phyloP scores from a whole-genome alignment of 2,329 filamentous ascomycete species.

The Didymella keratinophila region DNA sequence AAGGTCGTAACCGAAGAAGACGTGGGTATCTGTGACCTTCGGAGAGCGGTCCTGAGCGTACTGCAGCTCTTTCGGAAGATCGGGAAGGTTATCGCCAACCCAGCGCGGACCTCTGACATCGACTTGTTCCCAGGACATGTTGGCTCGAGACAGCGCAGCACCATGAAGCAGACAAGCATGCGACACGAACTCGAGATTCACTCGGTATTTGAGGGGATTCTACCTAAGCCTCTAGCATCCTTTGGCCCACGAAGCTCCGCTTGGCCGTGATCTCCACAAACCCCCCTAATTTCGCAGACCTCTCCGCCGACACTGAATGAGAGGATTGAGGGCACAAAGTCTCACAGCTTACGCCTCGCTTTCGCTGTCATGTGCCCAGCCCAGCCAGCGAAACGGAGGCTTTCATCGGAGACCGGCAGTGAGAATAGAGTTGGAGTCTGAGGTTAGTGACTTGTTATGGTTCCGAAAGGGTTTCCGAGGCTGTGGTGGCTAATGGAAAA shows the following conservation, averaged over 20 bases:
- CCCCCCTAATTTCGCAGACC: neutral
- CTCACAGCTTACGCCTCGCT: neutral
- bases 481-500: neutral
- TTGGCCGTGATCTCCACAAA: neutral
- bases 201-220: neutral
- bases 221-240: neutral
- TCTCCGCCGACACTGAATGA: too few relatives aligned
- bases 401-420: neutral
- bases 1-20: constrained; percentile 1
- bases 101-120: neutral
- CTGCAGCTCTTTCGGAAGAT: neutral
- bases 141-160: neutral
- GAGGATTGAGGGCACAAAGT: neutral
- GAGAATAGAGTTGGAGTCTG: neutral
- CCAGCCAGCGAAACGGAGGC: neutral
- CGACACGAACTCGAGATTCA: neutral
- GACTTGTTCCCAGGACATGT: neutral
- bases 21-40: neutral
- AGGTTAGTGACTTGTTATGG: neutral
- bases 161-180: neutral
- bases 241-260: neutral
- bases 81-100: neutral
- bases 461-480: neutral
- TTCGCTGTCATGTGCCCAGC: neutral
- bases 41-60: neutral